Percentiles rank a stretch among this genome's conserved stretches.
Evolutionary conservation across 768 basidiomycete genomes (phyloP).

Genomic region (Gloeophyllum trabeum): DNA sequence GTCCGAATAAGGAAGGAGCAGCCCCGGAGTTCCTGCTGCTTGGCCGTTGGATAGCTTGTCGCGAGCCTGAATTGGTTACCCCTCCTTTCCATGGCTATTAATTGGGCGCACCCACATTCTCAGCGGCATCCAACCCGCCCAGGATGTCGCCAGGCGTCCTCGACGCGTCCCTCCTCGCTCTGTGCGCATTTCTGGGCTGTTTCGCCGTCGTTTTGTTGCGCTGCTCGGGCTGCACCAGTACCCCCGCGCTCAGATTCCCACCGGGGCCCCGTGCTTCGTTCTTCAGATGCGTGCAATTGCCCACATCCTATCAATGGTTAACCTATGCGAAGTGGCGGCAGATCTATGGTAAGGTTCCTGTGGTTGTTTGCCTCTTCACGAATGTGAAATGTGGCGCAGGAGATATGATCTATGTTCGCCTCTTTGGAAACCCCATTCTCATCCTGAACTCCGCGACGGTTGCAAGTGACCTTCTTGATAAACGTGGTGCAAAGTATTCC

Average conservation of each 20-base stretch:
- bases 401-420: slow-evolving; percentile 32
- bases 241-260: slow-evolving; percentile 22
- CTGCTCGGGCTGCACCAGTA: no score
- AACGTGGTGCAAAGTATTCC: slow-evolving; percentile 31
- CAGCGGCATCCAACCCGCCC: no score
- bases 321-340: slow-evolving; percentile 33
- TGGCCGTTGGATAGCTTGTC: no score
- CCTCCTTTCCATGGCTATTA: no score
- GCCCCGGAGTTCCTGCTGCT: no score
- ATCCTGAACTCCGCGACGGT: slow-evolving; percentile 31
- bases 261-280: slow-evolving; percentile 31
- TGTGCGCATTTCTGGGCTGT: no score
- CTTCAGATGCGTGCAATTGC: slow-evolving; percentile 22
- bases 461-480: slow-evolving; percentile 33
- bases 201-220: no score
- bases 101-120: no score
- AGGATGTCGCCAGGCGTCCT: no score
- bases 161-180: no score
- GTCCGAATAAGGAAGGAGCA: no score
- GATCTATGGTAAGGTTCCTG: slow-evolving; percentile 22
- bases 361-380: not conserved
- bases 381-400: slow-evolving; percentile 16
- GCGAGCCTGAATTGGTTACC: no score
- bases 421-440: slow-evolving; percentile 34
- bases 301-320: slow-evolving; percentile 28